A percentile compares a stretch with the other conserved stretches of the same genome.
Conservation (phyloP, 345 rosid genomes). For the Aquilaria yunnanensis region DNA sequence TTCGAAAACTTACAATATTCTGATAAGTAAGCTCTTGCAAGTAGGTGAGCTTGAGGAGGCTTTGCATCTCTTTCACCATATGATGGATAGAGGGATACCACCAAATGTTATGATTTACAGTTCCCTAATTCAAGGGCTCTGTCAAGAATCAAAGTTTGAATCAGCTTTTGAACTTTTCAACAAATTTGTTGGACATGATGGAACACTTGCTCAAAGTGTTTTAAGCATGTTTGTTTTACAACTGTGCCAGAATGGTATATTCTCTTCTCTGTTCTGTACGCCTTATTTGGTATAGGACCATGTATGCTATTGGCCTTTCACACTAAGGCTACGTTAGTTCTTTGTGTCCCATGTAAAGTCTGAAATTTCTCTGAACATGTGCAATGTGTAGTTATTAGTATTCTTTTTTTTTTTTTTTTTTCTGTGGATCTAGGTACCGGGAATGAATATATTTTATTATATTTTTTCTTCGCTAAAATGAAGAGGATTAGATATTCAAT, state of each 20-base stretch:
- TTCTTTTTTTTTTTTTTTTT: not conserved
- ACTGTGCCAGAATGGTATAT: constrained; percentile 57
- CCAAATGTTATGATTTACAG: constrained; percentile 56
- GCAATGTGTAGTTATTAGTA: not conserved
- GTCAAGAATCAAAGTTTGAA: constrained; percentile 54
- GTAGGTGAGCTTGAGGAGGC: constrained; percentile 70
- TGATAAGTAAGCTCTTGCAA: constrained; percentile 59
- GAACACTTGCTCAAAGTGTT: constrained; percentile 31
- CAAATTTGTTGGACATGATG: constrained; percentile 39
- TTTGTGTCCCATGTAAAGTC: not conserved
- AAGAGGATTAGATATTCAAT: too few species aligned
- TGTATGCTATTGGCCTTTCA: too few species aligned
- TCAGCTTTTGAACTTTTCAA: constrained; percentile 48
- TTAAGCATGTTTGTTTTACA: constrained; percentile 32
- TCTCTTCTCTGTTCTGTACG: not conserved
- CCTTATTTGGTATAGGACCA: too few species aligned
- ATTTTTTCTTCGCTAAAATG: too few species aligned
- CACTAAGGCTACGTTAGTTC: not conserved
- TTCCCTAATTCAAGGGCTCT: constrained; percentile 55
- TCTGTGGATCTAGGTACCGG: not conserved
- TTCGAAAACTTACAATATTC: constrained; percentile 52
- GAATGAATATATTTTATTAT: too few species aligned
- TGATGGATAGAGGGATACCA: constrained; percentile 57
- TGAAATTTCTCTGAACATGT: not conserved
- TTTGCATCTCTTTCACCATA: constrained; percentile 52